Evolutionary conservation across 768 basidiomycete species (phyloP), one percentile per base, ranked within the genome.

Genomic region (Ramaria rubella): DNA sequence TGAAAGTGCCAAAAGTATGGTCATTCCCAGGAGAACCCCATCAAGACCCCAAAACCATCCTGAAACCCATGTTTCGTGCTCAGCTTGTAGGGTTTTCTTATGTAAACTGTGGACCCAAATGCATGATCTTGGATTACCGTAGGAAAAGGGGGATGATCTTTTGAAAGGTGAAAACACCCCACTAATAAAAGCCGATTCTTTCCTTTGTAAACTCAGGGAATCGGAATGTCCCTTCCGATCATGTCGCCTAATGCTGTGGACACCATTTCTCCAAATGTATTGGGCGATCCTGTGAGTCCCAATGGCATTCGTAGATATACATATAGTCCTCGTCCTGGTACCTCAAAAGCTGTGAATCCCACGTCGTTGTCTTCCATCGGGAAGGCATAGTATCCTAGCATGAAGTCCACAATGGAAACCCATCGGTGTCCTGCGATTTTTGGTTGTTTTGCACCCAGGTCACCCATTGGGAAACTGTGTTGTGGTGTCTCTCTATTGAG

Each of bases 361-460:
- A 46, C 8, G 36, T 11, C 11, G 36, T 38, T n/a, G 11, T 38
- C 50, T 2, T 45, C 55, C 2, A 70, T 58, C 4, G 55, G 23
- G 2, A 68, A 53, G 0, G 60, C 64, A 23, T 70, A 68, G 64
- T 75, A 77, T 1, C 74, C 75, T 0, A 63, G 62, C 4, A 72
- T 69, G 52, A 74, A 73, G 60, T 78, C 74, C 24, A 75, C 70
- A 0, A 70, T 57, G 8, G 59, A 64, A 0, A 73, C 46, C 60
- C 68, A 78, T 0, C 68, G 46, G 50, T 77, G 72, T 0, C 75
- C 74, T 2, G 62, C 65, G 0, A 77, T 61, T 0, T 60, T 3
- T 42, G 68, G 66, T 52, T 78, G 75, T 53, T 77, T 78, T 0
- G 64, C 62, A 0, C 63, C 42, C 0, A 79, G 72, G 58, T 79